Conservation (phyloP, 2,329 filamentous ascomycete species). For the Verticillium nubilum region DNA sequence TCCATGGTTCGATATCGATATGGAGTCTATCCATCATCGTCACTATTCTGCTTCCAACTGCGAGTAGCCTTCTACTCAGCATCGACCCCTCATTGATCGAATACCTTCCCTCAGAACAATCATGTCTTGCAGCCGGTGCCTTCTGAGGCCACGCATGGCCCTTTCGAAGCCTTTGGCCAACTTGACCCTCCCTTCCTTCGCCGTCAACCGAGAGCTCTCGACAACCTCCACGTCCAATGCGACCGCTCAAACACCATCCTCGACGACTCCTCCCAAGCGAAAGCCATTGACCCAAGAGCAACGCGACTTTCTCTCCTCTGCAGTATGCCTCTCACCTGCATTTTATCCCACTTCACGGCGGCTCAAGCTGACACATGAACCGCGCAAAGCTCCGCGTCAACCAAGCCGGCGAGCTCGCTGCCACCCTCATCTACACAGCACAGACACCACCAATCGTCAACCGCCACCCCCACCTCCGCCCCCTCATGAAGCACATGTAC, state of each 20-base stretch:
- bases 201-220: background rate
- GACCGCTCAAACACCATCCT: slow-evolving; percentile 9
- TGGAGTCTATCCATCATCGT: background rate
- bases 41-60: background rate
- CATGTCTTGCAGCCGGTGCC: background rate
- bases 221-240: background rate
- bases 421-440: slow-evolving; percentile 86
- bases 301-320: slow-evolving; percentile 68
- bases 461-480: slow-evolving; percentile 79
- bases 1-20: background rate
- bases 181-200: background rate
- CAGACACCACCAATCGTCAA: slow-evolving; percentile 79
- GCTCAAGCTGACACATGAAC: slow-evolving; percentile 6
- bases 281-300: slow-evolving; percentile 66
- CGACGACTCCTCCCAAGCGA: slow-evolving; percentile 29
- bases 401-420: slow-evolving; percentile 95
- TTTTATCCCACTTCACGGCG: background rate
- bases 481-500: slow-evolving; percentile 97
- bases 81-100: background rate
- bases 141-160: background rate
- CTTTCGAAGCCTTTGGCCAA: slow-evolving; percentile 1
- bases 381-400: slow-evolving; percentile 74
- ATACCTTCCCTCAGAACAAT: background rate
- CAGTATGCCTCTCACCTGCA: slow-evolving; percentile 39
- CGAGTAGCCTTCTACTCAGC: background rate